Base-by-base conservation (phyloP, 2,329 filamentous ascomycete genomes). In the Aspergillus japonicus region DNA sequence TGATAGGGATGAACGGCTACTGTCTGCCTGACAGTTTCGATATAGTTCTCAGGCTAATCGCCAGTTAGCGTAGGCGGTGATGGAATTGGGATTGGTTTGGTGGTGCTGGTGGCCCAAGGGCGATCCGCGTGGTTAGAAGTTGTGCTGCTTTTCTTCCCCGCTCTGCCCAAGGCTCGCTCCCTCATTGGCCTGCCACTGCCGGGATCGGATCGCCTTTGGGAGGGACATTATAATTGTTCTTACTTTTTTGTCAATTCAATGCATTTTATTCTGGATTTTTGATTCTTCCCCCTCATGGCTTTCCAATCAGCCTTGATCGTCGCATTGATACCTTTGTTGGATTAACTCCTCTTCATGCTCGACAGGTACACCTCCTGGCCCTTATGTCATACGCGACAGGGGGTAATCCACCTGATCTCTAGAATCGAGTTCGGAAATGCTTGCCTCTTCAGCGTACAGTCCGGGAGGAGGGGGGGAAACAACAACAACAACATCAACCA, bases 201-300 rank as follows among this genome's bases (percentile, higher is more conserved):
- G 53, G 53, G 53, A 55, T 55, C 53, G 53, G 53, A 55, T 47
- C 24, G 42, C 12, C 53, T 55, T 55, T 47, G 53, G 39, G 47
- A 19, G 53, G 47, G n/a, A 5, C 7, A 42, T 53, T 52, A 10
- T 29, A 29, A 29, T 52, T 26, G 33, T 2, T 52, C 49, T 52
- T 39, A 35, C 21, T 23, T 24, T n/a, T 35, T 24, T 11, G 35
- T 54, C 26, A 29, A 47, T 47, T 10, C 5, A n/a, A 19, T n/a
- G 5, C 7, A 12, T 44, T 44, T 44, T 42, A 42, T 42, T 42
- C 39, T 42, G 6, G 39, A 42, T 42, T 42, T 42, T 42, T 42
- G 19, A 6, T 42, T 42, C 4, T 42, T 42, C 16, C 7, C 39
- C 16, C 39, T 44, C 39, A 44, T 44, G 39, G n/a, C 14, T 44